A percentile compares a stretch with the other conserved stretches of the same genome.
Conservation (phyloP, 495 filamentous ascomycete species). For the Pyrenopolyporus hunteri region DNA sequence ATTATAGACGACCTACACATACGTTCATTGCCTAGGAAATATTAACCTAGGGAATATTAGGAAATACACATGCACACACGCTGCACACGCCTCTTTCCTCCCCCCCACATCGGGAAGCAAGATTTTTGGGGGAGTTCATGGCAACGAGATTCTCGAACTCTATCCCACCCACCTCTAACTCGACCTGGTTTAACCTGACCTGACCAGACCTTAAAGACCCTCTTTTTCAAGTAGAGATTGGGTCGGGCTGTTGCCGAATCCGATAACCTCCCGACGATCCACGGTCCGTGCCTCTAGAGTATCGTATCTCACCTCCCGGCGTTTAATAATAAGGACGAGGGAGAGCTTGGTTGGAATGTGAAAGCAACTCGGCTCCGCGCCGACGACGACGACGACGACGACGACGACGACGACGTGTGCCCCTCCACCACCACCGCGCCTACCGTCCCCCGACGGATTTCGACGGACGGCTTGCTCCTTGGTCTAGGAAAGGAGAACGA, state of each 20-base stretch:
- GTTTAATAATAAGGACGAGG: too few species aligned
- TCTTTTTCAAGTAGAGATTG: conserved; percentile 17
- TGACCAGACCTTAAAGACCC: conserved; percentile 25
- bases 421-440: not conserved
- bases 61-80: not conserved
- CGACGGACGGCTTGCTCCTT: not conserved
- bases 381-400: conserved; percentile 25
- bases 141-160: conserved; percentile 3
- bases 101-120: conserved; percentile 28
- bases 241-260: not conserved
- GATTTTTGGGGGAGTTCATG: conserved; percentile 20
- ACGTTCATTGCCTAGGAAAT: too few species aligned
- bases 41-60: too few species aligned
- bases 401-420: conserved; percentile 32
- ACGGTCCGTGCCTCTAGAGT: not conserved
- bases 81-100: conserved; percentile 8
- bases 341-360: conserved; percentile 32
- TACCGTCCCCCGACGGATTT: not conserved
- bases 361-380: conserved; percentile 18
- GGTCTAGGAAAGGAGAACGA: not conserved
- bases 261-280: not conserved
- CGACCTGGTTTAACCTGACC: conserved; percentile 2
- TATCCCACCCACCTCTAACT: conserved; percentile 1
- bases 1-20: not conserved
- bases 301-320: not conserved